phyloP scores from a whole-genome alignment of 129 eudicot species.

The Mikania micrantha region DNA sequence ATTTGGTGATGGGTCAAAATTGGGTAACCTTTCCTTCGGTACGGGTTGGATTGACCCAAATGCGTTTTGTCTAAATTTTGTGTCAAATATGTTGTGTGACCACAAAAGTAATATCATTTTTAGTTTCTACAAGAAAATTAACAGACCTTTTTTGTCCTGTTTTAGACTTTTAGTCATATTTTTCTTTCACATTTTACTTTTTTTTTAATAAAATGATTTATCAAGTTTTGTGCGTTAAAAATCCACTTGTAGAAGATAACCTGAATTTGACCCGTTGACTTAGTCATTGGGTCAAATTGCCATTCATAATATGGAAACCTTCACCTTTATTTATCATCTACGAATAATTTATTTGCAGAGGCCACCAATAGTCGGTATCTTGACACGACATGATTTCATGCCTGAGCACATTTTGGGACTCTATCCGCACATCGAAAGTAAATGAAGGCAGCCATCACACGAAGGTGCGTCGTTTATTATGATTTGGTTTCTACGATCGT shows the following conservation, averaged over 20 bases:
- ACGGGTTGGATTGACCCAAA: too few species aligned
- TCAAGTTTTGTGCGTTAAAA: not conserved
- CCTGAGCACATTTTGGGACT: constrained; percentile 91
- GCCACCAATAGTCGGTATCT: constrained; percentile 80
- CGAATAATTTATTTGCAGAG: constrained; percentile 47
- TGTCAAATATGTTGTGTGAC: too few species aligned
- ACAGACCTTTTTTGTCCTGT: too few species aligned
- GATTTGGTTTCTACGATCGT: constrained; percentile 2
- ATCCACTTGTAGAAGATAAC: not conserved
- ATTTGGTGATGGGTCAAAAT: not conserved
- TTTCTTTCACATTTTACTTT: not conserved
- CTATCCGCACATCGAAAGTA: constrained; percentile 64
- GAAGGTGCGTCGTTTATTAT: constrained; percentile 7
- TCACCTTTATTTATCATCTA: not conserved
- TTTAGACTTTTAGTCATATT: too few species aligned
- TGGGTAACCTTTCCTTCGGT: not conserved
- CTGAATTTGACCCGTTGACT: not conserved
- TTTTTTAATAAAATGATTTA: not conserved
- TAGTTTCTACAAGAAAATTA: not conserved
- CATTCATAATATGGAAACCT: not conserved
- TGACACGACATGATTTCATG: constrained; percentile 96
- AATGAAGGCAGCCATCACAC: not conserved
- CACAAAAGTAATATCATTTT: not conserved
- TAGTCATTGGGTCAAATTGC: not conserved
- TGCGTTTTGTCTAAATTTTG: not conserved